phyloP scores from a whole-genome alignment of 441 rosid genomes.

The Populus tomentosa region DNA sequence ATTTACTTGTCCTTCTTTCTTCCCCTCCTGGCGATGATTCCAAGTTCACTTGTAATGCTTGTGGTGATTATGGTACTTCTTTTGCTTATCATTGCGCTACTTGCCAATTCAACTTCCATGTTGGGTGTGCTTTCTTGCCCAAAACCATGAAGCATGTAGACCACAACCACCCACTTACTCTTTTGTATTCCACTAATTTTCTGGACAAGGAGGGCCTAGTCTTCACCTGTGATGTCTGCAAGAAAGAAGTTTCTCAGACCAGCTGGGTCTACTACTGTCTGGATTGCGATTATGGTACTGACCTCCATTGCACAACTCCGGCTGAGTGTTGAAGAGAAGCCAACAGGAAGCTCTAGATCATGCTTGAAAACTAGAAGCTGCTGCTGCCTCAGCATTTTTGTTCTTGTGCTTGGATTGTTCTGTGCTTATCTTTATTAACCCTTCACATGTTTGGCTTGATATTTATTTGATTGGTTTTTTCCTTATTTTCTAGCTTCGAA shows the following conservation, averaged over 20 bases:
- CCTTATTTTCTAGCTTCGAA: neutral
- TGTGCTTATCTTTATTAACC: neutral
- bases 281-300: slow-evolving; percentile 24
- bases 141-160: slow-evolving; percentile 21
- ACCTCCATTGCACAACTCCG: slow-evolving; percentile 16
- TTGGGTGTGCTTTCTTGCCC: slow-evolving; percentile 29
- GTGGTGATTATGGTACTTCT: slow-evolving; percentile 27
- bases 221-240: slow-evolving; percentile 20
- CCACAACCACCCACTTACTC: slow-evolving; percentile 22
- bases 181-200: slow-evolving; percentile 12
- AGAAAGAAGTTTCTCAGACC: neutral
- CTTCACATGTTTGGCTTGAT: neutral
- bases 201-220: neutral
- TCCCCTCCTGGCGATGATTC: slow-evolving; percentile 1
- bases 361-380: neutral
- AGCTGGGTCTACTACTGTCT: slow-evolving; percentile 26
- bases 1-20: slow-evolving; percentile 14
- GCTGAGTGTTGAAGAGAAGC: neutral
- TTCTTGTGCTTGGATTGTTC: neutral
- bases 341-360: neutral
- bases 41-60: slow-evolving; percentile 16
- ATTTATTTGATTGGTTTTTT: neutral
- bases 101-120: slow-evolving; percentile 25
- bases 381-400: neutral
- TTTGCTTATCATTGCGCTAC: slow-evolving; percentile 20